Evolutionary conservation across 169 alveolate genomes (phyloP).

Genomic region (Theileria parva): DNA sequence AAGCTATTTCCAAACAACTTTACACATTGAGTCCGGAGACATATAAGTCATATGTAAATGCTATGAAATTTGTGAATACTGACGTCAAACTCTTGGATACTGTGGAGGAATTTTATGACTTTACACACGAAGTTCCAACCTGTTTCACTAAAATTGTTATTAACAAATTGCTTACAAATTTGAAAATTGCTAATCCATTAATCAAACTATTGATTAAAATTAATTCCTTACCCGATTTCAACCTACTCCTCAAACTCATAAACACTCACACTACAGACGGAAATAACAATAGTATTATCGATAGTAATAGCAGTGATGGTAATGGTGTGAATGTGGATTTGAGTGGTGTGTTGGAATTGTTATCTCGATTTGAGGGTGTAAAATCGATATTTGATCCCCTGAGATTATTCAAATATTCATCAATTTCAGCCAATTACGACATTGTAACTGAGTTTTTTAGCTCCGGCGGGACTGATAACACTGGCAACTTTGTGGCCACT

Average conservation of each 20-base stretch:
- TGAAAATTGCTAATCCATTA: too few relatives aligned
- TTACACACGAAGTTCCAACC: background rate
- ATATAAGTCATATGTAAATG: background rate
- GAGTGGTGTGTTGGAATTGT: background rate
- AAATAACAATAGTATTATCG: background rate
- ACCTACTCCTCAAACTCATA: background rate
- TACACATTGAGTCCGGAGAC: background rate
- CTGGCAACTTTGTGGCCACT: too few relatives aligned
- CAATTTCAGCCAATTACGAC: background rate
- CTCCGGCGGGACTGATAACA: background rate
- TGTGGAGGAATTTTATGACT: background rate
- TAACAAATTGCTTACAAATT: too few relatives aligned
- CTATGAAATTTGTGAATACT: background rate
- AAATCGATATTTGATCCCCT: background rate
- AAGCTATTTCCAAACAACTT: background rate
- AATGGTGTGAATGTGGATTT: too few relatives aligned
- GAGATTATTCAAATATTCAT: background rate
- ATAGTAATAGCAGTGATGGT: background rate
- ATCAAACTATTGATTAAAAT: too few relatives aligned
- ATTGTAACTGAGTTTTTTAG: too few relatives aligned
- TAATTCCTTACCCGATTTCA: background rate
- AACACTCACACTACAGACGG: background rate
- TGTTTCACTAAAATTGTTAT: background rate
- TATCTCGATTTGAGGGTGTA: background rate
- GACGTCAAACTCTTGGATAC: background rate